phyloP scores from a whole-genome alignment of 805 yeast species.

The Candida dajiaensis region DNA sequence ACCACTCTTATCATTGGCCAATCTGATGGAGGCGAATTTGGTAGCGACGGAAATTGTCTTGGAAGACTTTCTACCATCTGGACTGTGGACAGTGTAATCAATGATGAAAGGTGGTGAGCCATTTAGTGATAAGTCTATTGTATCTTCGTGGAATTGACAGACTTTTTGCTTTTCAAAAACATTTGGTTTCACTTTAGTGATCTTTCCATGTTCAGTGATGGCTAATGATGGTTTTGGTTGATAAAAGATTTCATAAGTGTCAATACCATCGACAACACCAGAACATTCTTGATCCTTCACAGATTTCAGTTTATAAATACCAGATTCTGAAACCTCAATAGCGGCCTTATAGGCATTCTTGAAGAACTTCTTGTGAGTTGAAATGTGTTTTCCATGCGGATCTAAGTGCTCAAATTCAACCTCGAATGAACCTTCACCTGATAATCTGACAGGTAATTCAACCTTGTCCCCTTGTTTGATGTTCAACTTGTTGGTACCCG shows the following conservation, averaged over 20 bases:
- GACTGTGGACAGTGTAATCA: slow-evolving; percentile 55
- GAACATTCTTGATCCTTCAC: slow-evolving; percentile 47
- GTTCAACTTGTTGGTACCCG: slow-evolving; percentile 29
- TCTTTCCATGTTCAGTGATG: slow-evolving; percentile 29
- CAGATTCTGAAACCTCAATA: slow-evolving; percentile 37
- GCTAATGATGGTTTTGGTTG: slow-evolving; percentile 40
- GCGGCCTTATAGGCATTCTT: slow-evolving; percentile 25
- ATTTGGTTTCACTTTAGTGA: slow-evolving; percentile 17
- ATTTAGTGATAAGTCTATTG: slow-evolving; percentile 42
- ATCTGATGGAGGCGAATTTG: slow-evolving; percentile 40
- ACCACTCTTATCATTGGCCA: slow-evolving; percentile 48
- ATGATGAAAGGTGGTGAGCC: slow-evolving; percentile 68
- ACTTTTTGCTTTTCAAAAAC: slow-evolving; percentile 32
- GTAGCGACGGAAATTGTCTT: slow-evolving; percentile 45
- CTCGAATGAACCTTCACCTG: slow-evolving; percentile 52
- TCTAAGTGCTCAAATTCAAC: slow-evolving; percentile 30
- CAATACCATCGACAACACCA: slow-evolving; percentile 36
- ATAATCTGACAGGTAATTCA: slow-evolving; percentile 51
- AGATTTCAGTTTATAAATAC: slow-evolving; percentile 38
- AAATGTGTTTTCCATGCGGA: slow-evolving; percentile 22
- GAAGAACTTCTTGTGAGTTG: slow-evolving; percentile 16
- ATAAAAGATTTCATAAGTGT: slow-evolving; percentile 35
- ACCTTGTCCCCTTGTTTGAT: slow-evolving; percentile 59
- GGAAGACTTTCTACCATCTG: slow-evolving; percentile 41
- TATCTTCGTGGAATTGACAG: slow-evolving; percentile 44